Evolutionary conservation across 2,329 filamentous ascomycete genomes (phyloP), one percentile per base, ranked within the genome.

Genomic region (Nigrograna mackinnonii): DNA sequence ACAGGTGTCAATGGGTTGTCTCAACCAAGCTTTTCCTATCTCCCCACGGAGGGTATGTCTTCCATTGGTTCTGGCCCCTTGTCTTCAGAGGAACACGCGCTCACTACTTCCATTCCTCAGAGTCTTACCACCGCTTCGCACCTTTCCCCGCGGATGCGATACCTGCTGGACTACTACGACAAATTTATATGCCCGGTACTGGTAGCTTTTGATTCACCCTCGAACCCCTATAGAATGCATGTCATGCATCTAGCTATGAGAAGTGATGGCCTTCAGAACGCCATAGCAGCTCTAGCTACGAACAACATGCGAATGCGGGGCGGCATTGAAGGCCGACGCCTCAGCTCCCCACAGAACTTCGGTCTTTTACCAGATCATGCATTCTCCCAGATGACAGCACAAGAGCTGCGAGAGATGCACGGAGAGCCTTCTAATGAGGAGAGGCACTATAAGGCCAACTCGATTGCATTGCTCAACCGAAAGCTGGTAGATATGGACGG

Each of bases 91-190:
- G 63, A 65, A 54, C 51, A 58, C 56, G 53, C 62, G 61, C 64
- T 68, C 65, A 67, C 60, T 58, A 62, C 61, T 64, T 63, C 67
- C 57, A 62, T 70, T 59, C 66, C 58, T 61, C 64, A 63, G 68
- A 73, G 52, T 70, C 73, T 60, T 74, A 70, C 58, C 73, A 70
- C 57, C 79, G 79, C 74, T 75, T 75, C 62, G 69, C 74, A 77
- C 55, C 73, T 89, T 57, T 84, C 89, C 47, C 83, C 86, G 44
- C 87, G 90, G 62, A 86, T 95, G 74, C 86, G 87, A 52, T 95
- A 87, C 69, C 86, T 96, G 62, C 86, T 96, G 75, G 87, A 95
- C 64, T 96, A 96, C 70, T 96, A 95, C 70, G 86, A 91, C 62
- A 91, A 90, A 67, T 88, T 89, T 61, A 91, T 97, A 73, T 94